A percentile compares a stretch with the other conserved stretches of the same genome.
These are phyloP conservation scores for Aspergillus heteromorphus DNA, from an alignment of 495 filamentous ascomycete species.

Conservation along the genomic window DNA sequence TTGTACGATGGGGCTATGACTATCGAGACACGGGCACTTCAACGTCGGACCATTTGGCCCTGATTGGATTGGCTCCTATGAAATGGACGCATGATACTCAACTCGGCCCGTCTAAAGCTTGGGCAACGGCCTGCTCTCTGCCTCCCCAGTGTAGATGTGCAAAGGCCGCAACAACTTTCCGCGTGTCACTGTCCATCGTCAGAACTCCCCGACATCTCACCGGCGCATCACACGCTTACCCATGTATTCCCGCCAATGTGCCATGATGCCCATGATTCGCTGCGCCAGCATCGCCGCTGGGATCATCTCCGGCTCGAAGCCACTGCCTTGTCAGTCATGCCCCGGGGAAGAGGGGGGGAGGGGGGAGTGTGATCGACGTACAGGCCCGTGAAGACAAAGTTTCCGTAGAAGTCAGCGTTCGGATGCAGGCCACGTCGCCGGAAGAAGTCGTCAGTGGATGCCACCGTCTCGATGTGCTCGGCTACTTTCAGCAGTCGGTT, in stretches of 20 bases:
- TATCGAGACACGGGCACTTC: not conserved
- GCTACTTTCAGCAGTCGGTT: conserved; percentile 47
- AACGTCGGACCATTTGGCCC: not conserved
- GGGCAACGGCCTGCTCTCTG: not conserved
- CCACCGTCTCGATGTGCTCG: conserved; percentile 44
- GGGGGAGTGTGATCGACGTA: conserved; percentile 4
- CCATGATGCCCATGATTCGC: conserved; percentile 36
- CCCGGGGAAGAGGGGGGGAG: no score
- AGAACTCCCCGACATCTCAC: conserved; percentile 17
- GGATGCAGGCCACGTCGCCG: conserved; percentile 40
- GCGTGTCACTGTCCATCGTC: conserved; percentile 16
- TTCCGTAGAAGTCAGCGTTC: conserved; percentile 55
- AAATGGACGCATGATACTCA: not conserved
- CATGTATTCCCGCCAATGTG: conserved; percentile 41
- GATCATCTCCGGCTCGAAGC: conserved; percentile 32
- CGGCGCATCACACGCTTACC: conserved; percentile 16
- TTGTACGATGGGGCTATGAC: not conserved
- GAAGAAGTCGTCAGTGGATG: conserved; percentile 49
- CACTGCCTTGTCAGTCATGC: conserved; percentile 12
- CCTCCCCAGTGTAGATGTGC: conserved; percentile 24
- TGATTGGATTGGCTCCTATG: not conserved
- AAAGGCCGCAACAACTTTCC: conserved; percentile 32
- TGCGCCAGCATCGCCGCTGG: conserved; percentile 31
- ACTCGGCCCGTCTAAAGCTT: conserved; percentile 10
- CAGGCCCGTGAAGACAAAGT: conserved; percentile 53